Percentiles rank a stretch among this genome's conserved stretches.
These are phyloP conservation scores for Firmiana major DNA, from an alignment of 345 rosid genomes.

Conservation along the genomic window DNA sequence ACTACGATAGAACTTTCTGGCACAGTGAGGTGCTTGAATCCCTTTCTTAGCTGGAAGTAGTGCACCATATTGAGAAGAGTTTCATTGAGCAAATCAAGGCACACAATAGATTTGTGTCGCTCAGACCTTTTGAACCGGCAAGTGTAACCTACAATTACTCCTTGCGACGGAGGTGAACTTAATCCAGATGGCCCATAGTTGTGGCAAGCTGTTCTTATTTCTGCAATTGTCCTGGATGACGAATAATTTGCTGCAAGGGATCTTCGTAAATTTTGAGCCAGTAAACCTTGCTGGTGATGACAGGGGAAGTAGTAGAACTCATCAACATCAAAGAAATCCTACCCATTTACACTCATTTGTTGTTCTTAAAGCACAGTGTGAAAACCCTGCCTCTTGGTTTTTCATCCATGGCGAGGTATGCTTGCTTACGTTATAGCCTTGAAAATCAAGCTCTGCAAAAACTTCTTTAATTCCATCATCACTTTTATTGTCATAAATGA, in stretches of 20 bases:
- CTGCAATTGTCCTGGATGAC: constrained; percentile 47
- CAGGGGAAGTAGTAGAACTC: constrained; percentile 83
- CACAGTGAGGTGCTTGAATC: constrained; percentile 56
- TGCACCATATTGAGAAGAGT: constrained; percentile 89
- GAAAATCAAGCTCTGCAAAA: constrained; percentile 49
- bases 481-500: constrained; percentile 94
- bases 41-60: constrained; percentile 64
- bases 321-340: constrained; percentile 93
- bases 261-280: constrained; percentile 51
- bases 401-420: constrained; percentile 98
- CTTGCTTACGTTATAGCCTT: constrained; percentile 61
- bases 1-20: constrained; percentile 60
- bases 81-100: constrained; percentile 51
- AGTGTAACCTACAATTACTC: constrained; percentile 85
- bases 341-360: constrained; percentile 82
- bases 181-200: constrained; percentile 93
- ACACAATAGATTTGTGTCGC: constrained; percentile 82
- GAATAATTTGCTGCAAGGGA: constrained; percentile 70
- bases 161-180: constrained; percentile 61
- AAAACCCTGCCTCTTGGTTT: constrained; percentile 96
- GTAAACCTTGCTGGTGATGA: constrained; percentile 33
- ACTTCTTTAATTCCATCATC: constrained; percentile 62
- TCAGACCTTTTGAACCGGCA: constrained; percentile 82
- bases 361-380: constrained; percentile 84
- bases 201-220: constrained; percentile 82